Conservation (phyloP, 306 rosid species). For the Bauhinia variegata region DNA sequence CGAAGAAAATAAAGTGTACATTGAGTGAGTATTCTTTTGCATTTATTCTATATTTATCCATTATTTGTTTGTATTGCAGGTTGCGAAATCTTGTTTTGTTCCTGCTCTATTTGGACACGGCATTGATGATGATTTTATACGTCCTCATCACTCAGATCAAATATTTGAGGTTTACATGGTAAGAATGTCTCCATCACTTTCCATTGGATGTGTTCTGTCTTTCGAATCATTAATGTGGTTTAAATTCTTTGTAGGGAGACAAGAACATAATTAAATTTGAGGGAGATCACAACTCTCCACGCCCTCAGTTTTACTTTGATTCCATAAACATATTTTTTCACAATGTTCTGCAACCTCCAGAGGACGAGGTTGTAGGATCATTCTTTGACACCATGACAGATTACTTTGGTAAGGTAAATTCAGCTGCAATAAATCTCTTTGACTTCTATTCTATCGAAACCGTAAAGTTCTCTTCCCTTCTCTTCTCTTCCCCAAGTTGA, state of each 20-base stretch:
- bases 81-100: slow-evolving; percentile 83
- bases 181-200: too few relatives aligned
- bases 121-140: slow-evolving; percentile 91
- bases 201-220: slow-evolving; percentile 10
- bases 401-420: slow-evolving; percentile 81
- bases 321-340: slow-evolving; percentile 88
- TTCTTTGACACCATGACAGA: slow-evolving; percentile 65
- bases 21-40: too few relatives aligned
- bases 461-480: slow-evolving; percentile 33
- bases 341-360: slow-evolving; percentile 93
- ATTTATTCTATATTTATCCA: slow-evolving; percentile 25
- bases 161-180: slow-evolving; percentile 88
- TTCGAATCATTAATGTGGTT: slow-evolving; percentile 17
- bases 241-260: slow-evolving; percentile 76
- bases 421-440: slow-evolving; percentile 35
- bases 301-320: slow-evolving; percentile 92
- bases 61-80: slow-evolving; percentile 54
- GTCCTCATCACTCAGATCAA: slow-evolving; percentile 88
- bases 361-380: slow-evolving; percentile 75
- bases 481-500: slow-evolving; percentile 31
- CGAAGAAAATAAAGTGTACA: too few relatives aligned
- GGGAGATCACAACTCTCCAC: slow-evolving; percentile 98
- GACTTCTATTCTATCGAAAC: slow-evolving; percentile 27
- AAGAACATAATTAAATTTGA: slow-evolving; percentile 88
- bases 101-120: slow-evolving; percentile 90